A percentile compares a stretch with the other conserved stretches of the same genome.
These are phyloP conservation scores for Camelina laxa DNA, from an alignment of 345 rosid species.

Conservation along the genomic window DNA sequence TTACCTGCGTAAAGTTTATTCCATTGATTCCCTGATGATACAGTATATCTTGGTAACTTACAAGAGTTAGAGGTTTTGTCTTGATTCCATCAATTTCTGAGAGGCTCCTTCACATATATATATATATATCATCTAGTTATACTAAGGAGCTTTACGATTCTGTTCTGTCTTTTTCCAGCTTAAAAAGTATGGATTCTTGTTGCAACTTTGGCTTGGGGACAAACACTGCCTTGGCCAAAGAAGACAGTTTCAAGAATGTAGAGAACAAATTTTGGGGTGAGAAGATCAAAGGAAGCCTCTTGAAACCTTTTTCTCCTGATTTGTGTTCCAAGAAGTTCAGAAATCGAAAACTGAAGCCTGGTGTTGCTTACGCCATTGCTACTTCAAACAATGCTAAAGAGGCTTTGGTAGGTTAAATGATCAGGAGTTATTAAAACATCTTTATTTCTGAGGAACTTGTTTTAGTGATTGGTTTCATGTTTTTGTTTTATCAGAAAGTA, in stretches of 20 bases:
- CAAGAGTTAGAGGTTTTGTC: not conserved
- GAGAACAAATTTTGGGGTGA: conserved; percentile 65
- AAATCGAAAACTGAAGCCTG: conserved; percentile 50
- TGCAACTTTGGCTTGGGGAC: conserved; percentile 52
- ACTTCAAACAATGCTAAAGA: conserved; percentile 68
- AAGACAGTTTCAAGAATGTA: conserved; percentile 45
- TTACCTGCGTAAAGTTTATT: conserved; percentile 18
- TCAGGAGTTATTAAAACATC: not conserved
- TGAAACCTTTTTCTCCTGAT: conserved; percentile 43
- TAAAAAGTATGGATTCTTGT: conserved; percentile 66
- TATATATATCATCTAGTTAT: conserved; percentile 31
- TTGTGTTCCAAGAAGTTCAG: conserved; percentile 47
- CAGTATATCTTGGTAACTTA: conserved; percentile 2
- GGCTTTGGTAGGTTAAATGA: conserved; percentile 56
- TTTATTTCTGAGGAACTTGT: not conserved
- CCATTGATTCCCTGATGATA: conserved; percentile 1
- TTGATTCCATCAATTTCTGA: not conserved
- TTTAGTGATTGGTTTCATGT: conserved; percentile 1
- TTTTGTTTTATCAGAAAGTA: conserved; percentile 51
- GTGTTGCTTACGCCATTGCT: conserved; percentile 64
- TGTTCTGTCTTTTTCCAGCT: conserved; percentile 32
- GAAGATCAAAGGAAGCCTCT: conserved; percentile 57
- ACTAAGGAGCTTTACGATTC: conserved; percentile 22
- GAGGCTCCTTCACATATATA: conserved; percentile 40
- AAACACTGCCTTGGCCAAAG: conserved; percentile 48